Percentiles rank a stretch among this genome's conserved stretches.
phyloP scores from a whole-genome alignment of 1,284 basidiomycete species.

The Pulveroboletus ridleyi region DNA sequence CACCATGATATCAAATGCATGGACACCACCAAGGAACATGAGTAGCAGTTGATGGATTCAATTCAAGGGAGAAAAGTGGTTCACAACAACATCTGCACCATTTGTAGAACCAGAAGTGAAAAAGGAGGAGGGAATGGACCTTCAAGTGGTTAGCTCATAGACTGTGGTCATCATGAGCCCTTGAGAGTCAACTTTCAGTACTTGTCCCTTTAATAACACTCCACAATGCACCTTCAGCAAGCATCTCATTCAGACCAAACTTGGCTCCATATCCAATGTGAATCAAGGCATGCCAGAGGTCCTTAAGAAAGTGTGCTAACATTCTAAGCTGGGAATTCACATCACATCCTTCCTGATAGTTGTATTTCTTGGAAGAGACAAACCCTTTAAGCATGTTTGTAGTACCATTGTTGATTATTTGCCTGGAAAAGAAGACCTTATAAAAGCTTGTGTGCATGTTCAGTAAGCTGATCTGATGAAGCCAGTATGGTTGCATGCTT shows the following conservation, averaged over 20 bases:
- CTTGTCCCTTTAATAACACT: neutral
- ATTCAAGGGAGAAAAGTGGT: conserved; percentile 17
- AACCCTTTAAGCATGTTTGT: conserved; percentile 56
- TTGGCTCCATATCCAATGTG: conserved; percentile 40
- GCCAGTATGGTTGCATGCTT: conserved; percentile 34
- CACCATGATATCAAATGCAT: conserved; percentile 37
- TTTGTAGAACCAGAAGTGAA: conserved; percentile 11
- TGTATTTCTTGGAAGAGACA: conserved; percentile 60
- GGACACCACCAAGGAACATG: conserved; percentile 14
- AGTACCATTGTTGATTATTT: conserved; percentile 51
- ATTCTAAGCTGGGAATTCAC: conserved; percentile 29
- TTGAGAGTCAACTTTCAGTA: conserved; percentile 9
- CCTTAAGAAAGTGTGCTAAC: conserved; percentile 33
- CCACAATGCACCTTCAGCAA: conserved; percentile 35
- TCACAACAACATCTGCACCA: conserved; percentile 2
- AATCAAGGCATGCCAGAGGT: conserved; percentile 36
- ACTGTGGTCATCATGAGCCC: conserved; percentile 34
- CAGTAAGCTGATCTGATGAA: neutral
- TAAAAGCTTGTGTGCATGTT: conserved; percentile 52
- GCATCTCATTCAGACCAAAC: conserved; percentile 39
- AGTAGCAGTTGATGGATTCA: conserved; percentile 12
- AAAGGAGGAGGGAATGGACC: conserved; percentile 29
- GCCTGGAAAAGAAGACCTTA: conserved; percentile 58
- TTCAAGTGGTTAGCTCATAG: conserved; percentile 18
- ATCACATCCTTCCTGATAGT: conserved; percentile 40